Base-by-base conservation (phyloP, 495 filamentous ascomycete species). In the Neurospora sp. region DNA sequence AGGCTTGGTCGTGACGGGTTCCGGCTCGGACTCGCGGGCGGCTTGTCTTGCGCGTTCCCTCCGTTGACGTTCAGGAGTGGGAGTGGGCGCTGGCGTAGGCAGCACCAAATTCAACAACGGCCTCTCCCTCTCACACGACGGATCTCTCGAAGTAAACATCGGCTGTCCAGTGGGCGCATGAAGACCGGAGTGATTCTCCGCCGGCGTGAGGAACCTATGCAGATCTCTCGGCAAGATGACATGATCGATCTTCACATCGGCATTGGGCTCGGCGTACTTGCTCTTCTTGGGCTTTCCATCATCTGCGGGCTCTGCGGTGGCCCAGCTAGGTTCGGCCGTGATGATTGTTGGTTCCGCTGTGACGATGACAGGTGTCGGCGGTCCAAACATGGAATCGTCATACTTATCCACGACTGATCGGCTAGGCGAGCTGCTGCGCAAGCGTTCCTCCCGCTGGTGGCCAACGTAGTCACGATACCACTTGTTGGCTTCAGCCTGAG, bases 201-300 rank as follows among this genome's bases (percentile, higher is more conserved):
- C 70, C 9, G 76, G 73, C 4, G 73, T 72, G 16, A 72, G 75
- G 73, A 80, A 85, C 48, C 48, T 75, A 59, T 35, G 69, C 37
- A 82, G 41, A 5, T 85, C 81, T 31, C 73, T 68, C 4, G 84
- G 84, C 74, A 79, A 73, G 48, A 88, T 79, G 40, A 84, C 74
- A 71, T 87, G 83, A 72, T 88, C 86, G 70, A 85, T 82, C 16
- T 80, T 76, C 42, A 88, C 86, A 76, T 88, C 87, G 41, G 87
- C 87, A 70, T 88, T 84, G n/a, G 86, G 87, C 17, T 77, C 84
- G 70, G 84, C 86, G 72, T 83, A 88, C 53, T 79, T 84, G 73
- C 82, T 82, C 76, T 83, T 83, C 48, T 77, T 76, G 40, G 83
- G 84, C 3, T 65, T 65, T 35, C 53, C 53, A 35, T 35, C 53